Percentiles rank a stretch among this genome's conserved stretches.
Evolutionary conservation across 2,329 filamentous ascomycete genomes (phyloP).

Genomic region (Botrytis fragariae): DNA sequence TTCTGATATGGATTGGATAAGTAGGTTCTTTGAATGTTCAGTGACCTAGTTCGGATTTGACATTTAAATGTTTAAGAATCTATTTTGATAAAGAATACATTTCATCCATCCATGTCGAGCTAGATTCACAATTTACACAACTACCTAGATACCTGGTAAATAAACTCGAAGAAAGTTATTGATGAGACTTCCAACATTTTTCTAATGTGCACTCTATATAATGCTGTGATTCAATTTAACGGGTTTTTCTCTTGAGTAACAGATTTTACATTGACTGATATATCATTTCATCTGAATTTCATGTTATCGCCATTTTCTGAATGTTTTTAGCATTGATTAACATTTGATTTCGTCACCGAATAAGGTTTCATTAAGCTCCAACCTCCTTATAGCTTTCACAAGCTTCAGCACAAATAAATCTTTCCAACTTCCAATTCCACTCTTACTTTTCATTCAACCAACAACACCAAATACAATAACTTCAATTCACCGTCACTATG

Average conservation of each 20-base stretch:
- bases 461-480: not conserved
- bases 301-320: not conserved
- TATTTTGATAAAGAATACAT: no score
- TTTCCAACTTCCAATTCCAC: constrained; percentile 9
- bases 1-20: no score
- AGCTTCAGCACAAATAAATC: constrained; percentile 7
- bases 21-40: no score
- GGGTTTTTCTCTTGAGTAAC: not conserved
- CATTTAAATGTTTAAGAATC: not conserved
- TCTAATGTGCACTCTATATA: not conserved
- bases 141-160: not conserved
- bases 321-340: not conserved
- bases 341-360: not conserved
- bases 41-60: not conserved
- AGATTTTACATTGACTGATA: not conserved
- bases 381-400: constrained; percentile 1
- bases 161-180: not conserved
- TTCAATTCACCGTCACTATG: constrained; percentile 55
- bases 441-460: not conserved
- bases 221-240: not conserved
- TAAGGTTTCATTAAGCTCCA: not conserved
- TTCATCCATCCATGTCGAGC: not conserved
- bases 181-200: not conserved
- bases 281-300: not conserved
- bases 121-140: constrained; percentile 10